Percentiles rank a stretch among this genome's conserved stretches.
Evolutionary conservation across 179 eudicot species (phyloP).

Genomic region (Silene coronaria): DNA sequence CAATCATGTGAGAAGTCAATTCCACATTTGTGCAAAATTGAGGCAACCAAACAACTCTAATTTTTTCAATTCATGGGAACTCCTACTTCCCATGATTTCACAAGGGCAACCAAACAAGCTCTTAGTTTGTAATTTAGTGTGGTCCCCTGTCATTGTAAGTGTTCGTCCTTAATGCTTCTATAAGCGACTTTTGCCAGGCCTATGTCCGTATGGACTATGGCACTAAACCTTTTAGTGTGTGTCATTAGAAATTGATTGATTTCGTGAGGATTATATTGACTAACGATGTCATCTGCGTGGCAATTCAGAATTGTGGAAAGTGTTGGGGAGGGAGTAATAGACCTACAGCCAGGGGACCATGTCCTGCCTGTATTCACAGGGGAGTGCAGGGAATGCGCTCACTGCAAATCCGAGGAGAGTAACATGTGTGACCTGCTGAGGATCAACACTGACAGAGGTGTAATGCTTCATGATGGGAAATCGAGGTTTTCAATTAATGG

Average conservation of each 20-base stretch:
- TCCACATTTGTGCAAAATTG: too few species aligned
- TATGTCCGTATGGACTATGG: too few species aligned
- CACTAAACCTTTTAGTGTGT: too few species aligned
- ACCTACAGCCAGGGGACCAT: slow-evolving; percentile 37
- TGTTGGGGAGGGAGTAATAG: slow-evolving; percentile 47
- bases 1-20: too few species aligned
- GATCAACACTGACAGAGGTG: slow-evolving; percentile 38
- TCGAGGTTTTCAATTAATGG: slow-evolving; percentile 35
- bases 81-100: too few species aligned
- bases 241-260: background rate
- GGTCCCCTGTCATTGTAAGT: too few species aligned
- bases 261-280: background rate
- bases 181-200: too few species aligned
- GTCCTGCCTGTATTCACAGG: slow-evolving; percentile 46
- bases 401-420: slow-evolving; percentile 49
- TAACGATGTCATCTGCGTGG: background rate
- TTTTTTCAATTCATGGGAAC: too few species aligned
- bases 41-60: too few species aligned
- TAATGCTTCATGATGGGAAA: slow-evolving; percentile 39
- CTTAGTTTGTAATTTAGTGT: too few species aligned
- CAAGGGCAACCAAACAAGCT: too few species aligned
- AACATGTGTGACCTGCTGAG: slow-evolving; percentile 46
- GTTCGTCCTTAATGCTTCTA: too few species aligned
- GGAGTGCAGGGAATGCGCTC: slow-evolving; percentile 40
- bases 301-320: slow-evolving; percentile 38